Evolutionary conservation across 2,329 filamentous ascomycete genomes (phyloP).

Genomic region (Domatiomyces globalis): DNA sequence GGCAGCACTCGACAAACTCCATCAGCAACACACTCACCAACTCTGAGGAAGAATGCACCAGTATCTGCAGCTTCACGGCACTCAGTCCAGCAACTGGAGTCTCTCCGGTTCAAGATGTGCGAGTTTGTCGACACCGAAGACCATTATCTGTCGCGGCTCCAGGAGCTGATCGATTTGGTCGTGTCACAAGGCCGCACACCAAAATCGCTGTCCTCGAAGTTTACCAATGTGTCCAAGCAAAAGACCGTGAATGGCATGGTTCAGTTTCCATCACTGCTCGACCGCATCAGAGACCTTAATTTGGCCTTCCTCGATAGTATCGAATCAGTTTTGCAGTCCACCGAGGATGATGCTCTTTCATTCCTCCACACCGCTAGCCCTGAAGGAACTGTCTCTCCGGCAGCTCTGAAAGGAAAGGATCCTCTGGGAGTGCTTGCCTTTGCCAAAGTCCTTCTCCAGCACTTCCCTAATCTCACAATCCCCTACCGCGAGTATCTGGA

Average conservation of each 20-base stretch:
- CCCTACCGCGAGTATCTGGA: constrained; percentile 90
- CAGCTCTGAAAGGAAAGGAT: constrained; percentile 46
- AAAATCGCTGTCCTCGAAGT: constrained; percentile 53
- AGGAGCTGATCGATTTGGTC: constrained; percentile 67
- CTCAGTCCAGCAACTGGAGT: constrained; percentile 69
- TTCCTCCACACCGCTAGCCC: constrained; percentile 9
- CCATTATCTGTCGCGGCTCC: constrained; percentile 77
- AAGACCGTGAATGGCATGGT: constrained; percentile 18
- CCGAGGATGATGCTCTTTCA: constrained; percentile 70
- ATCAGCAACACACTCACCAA: constrained; percentile 9
- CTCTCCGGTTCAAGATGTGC: constrained; percentile 71
- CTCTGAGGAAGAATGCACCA: constrained; percentile 36
- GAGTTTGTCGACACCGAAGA: constrained; percentile 90
- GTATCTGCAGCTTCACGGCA: constrained; percentile 63
- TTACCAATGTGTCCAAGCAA: constrained; percentile 26
- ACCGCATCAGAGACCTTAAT: constrained; percentile 70
- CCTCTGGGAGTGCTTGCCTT: constrained; percentile 65
- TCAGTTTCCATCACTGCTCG: constrained; percentile 62
- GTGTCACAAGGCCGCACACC: constrained; percentile 62
- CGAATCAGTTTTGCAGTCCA: constrained; percentile 62
- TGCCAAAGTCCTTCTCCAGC: constrained; percentile 69
- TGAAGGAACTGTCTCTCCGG: constrained; percentile 24
- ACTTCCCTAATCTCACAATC: constrained; percentile 83
- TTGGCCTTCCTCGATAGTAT: constrained; percentile 65
- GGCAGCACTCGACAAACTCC: constrained; percentile 10